Base-by-base conservation (phyloP, 306 rosid species). In the Cyclanthera cordifolia region DNA sequence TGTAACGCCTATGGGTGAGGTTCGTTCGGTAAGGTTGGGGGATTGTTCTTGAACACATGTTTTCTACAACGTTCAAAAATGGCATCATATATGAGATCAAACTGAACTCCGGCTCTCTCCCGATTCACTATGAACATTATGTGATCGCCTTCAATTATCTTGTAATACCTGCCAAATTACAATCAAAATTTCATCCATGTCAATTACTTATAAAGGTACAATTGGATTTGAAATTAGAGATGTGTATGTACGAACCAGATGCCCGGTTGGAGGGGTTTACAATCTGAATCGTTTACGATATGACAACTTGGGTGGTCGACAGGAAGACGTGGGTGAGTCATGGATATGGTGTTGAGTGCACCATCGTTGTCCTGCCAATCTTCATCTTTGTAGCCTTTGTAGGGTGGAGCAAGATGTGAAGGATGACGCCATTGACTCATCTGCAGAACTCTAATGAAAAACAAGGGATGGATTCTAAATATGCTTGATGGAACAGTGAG, bases 321-420 rank as follows among this genome's bases (percentile, higher is more conserved):
- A 1, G 99, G 99, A 23, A 90, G 71, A 51, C 81, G 87, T 65
- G 99, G 99, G 83, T 81, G 84, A 57, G 97, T 94, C 99, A 94
- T 94, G 39, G 95, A 94, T 72, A 88, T 86, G 54, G 96, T 90
- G 83, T 94, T 94, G 4, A 94, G 82, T 5, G 99, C 99, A 71
- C 99, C 99, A 73, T 94, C 99, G 80, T 94, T 94, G 78, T 87
- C 96, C 70, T 80, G 86, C 99, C 99, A 94, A 74, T 90, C 97
- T 82, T 88, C 97, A 78, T 94, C 99, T 82, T 96, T 94, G 75
- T 94, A 94, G 65, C 96, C 99, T 78, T 94, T 94, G 78, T 88
- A 94, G 19, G 97, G 99, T 19, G 84, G 85, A 74, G 92, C 17
- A 67, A 74, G 90, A 78, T 94, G 95, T 0, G 96, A 71, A 63